Evolutionary conservation across 225 moss, liverwort and hornwort species (phyloP).

Genomic region (Sphagnum tenellum): DNA sequence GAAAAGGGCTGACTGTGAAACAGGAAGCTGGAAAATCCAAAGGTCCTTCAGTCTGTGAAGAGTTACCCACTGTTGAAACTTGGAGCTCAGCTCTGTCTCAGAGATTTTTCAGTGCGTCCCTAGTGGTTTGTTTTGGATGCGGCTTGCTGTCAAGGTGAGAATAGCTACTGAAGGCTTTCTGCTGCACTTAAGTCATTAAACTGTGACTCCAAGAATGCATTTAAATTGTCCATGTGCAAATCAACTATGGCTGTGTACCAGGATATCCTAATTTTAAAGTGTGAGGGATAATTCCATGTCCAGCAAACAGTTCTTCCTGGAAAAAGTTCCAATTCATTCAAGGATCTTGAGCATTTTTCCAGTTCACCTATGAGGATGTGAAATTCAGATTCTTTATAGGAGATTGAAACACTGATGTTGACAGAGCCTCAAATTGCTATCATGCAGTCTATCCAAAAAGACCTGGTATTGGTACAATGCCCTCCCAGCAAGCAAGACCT

Average conservation of each 20-base stretch:
- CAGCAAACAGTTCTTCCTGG: conserved; percentile 28
- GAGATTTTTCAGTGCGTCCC: conserved; percentile 54
- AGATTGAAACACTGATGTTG: conserved; percentile 17
- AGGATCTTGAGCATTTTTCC: conserved; percentile 14
- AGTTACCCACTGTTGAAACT: conserved; percentile 7
- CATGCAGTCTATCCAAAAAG: conserved; percentile 58
- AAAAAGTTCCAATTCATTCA: conserved; percentile 15
- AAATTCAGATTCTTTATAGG: conserved; percentile 29
- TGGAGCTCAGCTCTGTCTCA: conserved; percentile 39
- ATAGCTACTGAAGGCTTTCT: not conserved
- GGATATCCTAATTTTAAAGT: not conserved
- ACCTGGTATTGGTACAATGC: conserved; percentile 53
- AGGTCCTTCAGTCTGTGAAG: conserved; percentile 16
- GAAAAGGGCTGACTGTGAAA: conserved; percentile 15
- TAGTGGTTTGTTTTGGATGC: conserved; percentile 34
- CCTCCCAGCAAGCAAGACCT: no score
- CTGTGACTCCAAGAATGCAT: no score
- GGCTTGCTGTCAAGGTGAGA: conserved; percentile 36
- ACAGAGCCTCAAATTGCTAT: conserved; percentile 32
- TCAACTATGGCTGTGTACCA: not conserved
- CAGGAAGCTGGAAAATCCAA: conserved; percentile 15
- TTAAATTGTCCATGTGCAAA: not conserved
- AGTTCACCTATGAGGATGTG: conserved; percentile 11
- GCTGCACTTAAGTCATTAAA: not conserved
- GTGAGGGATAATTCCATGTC: conserved; percentile 6